phyloP scores from a whole-genome alignment of 2,329 filamentous ascomycete genomes.

The Fusarium lyarnte region DNA sequence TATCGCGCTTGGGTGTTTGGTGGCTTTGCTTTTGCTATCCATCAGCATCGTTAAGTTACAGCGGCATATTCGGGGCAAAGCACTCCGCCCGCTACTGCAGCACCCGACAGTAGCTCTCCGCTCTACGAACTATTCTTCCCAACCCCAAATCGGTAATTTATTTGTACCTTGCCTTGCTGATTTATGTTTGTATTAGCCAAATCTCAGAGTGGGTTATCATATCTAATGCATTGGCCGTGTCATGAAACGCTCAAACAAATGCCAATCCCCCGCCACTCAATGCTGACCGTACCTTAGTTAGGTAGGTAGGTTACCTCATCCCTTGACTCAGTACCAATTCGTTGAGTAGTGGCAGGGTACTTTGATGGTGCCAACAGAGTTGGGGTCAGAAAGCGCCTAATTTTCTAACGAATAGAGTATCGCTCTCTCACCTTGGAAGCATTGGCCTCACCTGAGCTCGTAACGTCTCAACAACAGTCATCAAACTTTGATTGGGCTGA shows the following conservation, averaged over 20 bases:
- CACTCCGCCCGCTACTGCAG: constrained; percentile 41
- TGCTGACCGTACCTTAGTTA: constrained; percentile 1
- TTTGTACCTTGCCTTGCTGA: constrained; percentile 1
- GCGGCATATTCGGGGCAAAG: constrained; percentile 40
- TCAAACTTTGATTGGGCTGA: constrained; percentile 27
- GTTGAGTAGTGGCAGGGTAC: constrained; percentile 26
- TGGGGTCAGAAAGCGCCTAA: constrained; percentile 22
- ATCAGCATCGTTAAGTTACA: constrained; percentile 15
- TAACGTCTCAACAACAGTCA: constrained; percentile 35
- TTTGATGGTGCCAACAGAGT: constrained; percentile 32
- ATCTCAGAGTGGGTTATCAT: constrained; percentile 8
- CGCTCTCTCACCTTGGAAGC: constrained; percentile 6
- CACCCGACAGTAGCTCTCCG: constrained; percentile 37
- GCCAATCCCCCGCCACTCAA: constrained; percentile 6
- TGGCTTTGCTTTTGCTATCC: constrained; percentile 30
- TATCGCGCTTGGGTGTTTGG: constrained; percentile 17
- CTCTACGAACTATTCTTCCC: constrained; percentile 28
- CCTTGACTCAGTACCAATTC: constrained; percentile 20
- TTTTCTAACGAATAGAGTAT: constrained; percentile 19
- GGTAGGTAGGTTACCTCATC: neutral
- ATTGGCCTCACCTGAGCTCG: constrained; percentile 27
- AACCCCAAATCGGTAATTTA: constrained; percentile 17
- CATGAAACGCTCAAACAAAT: constrained; percentile 1
- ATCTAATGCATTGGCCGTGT: neutral
- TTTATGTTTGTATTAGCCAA: constrained; percentile 17